Base-by-base conservation (phyloP, 257 asterid genomes). In the Nemophila menziesii region DNA sequence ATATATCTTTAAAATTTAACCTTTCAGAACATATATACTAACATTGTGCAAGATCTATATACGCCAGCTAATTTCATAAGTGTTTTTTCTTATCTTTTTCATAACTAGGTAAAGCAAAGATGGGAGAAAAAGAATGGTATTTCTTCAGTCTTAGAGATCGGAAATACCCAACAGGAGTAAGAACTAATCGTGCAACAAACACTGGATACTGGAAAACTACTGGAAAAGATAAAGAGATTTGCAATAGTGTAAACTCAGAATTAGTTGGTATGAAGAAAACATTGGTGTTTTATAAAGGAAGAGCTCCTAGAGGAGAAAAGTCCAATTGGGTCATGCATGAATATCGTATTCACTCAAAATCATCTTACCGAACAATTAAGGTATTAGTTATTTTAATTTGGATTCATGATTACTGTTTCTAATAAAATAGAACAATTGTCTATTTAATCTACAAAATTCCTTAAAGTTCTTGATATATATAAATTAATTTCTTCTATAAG, bases 311-410 rank as follows among this genome's bases (percentile, higher is more conserved):
- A 61, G 97, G 97, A 5, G 97, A 87, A 44, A 87, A 87, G 47
- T 62, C 78, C 21, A 87, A 87, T 51, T 87, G 97, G 97, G 97
- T 87, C 46, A 82, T 83, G 95, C 97, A 83, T 67, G 97, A 87
- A 63, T 87, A 80, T 73, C 84, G 97, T 11, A 63, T 75, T 48
- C 93, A 83, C 53, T 76, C 94, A 14, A 82, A 83, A 59, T 80
- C 97, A 33, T 47, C 79, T 11, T 73, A 73, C 27, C 67, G 89
- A 67, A 75, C 82, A 39, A 56, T 54, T 57, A 87, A 83, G 95
- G 97, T 82, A 69, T 10, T n/a, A n/a, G n/a, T n/a, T n/a, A n/a
- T n/a, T n/a, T 0, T 12, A 9, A 22, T 14, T 48, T 1, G 2
- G 18, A 16, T 5, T 9, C 0, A n/a, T n/a, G n/a, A n/a, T n/a